These are phyloP conservation scores for Suillus subaureus DNA, from an alignment of 768 basidiomycete genomes.

Conservation along the genomic window DNA sequence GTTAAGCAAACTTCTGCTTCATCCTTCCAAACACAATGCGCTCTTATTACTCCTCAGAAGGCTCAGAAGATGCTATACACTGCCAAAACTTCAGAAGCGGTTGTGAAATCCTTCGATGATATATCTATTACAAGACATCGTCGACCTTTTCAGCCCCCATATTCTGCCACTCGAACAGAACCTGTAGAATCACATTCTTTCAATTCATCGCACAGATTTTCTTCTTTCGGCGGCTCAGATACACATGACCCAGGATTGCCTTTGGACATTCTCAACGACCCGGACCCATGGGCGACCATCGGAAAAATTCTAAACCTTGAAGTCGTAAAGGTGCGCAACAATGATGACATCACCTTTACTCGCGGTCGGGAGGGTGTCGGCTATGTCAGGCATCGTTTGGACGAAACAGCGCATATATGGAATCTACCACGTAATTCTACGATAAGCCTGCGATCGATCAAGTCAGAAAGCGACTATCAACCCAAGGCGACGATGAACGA, in stretches of 20 bases:
- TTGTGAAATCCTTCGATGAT: background rate
- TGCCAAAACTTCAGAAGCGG: background rate
- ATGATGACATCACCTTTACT: slow-evolving; percentile 20
- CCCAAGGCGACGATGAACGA: background rate
- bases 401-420: background rate
- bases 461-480: background rate
- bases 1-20: background rate
- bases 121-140: background rate
- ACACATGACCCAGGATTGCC: slow-evolving; percentile 6
- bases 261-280: slow-evolving; percentile 32
- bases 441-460: no score
- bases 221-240: background rate
- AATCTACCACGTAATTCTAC: background rate
- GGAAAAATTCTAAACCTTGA: slow-evolving; percentile 26
- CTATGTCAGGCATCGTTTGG: slow-evolving; percentile 9
- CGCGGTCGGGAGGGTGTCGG: slow-evolving; percentile 31
- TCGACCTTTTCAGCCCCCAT: background rate
- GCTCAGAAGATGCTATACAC: background rate
- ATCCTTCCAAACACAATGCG: background rate
- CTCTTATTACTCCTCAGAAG: background rate
- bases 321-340: background rate
- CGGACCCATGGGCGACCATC: slow-evolving; percentile 35
- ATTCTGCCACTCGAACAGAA: background rate
- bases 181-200: background rate
- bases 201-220: background rate